Evolutionary conservation across 2,329 filamentous ascomycete genomes (phyloP).

Genomic region (Xylariaceae sp.): DNA sequence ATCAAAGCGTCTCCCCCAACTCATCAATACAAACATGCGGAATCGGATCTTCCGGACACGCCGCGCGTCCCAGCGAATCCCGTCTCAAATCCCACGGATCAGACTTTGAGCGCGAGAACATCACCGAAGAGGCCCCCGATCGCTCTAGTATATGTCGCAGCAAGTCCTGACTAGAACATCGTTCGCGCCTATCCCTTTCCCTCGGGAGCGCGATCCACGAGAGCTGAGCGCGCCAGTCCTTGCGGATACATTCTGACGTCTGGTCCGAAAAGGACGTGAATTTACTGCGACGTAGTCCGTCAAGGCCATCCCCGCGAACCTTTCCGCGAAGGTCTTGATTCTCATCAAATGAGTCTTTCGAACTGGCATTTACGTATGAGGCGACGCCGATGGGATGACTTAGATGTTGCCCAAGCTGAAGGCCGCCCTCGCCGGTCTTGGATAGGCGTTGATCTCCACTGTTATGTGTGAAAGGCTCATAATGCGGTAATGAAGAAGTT

Average conservation of each 20-base stretch:
- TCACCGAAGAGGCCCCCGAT: slow-evolving; percentile 7
- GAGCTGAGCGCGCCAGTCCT: neutral
- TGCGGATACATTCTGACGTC: slow-evolving; percentile 22
- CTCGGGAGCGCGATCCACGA: slow-evolving; percentile 10
- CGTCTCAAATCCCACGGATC: slow-evolving; percentile 2
- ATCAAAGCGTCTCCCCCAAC: slow-evolving; percentile 1
- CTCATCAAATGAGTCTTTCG: slow-evolving; percentile 1
- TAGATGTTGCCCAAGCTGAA: slow-evolving; percentile 2
- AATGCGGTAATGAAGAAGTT: neutral
- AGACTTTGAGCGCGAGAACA: slow-evolving; percentile 10
- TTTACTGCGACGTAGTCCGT: slow-evolving; percentile 27
- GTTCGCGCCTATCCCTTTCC: slow-evolving; percentile 6
- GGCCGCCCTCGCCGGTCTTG: neutral
- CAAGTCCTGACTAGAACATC: slow-evolving; percentile 22
- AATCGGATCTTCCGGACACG: slow-evolving; percentile 24
- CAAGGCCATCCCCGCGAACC: slow-evolving; percentile 13
- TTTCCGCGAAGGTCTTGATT: neutral
- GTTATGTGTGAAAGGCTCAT: neutral
- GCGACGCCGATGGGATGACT: slow-evolving; percentile 20
- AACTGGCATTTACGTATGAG: slow-evolving; percentile 19
- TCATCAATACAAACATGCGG: slow-evolving; percentile 26
- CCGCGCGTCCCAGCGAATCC: neutral
- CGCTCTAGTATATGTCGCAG: slow-evolving; percentile 25
- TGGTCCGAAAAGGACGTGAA: slow-evolving; percentile 27
- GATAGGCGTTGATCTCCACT: slow-evolving; percentile 4